Percentiles rank a stretch among this genome's conserved stretches.
Conservation (phyloP, 148 eudicot genomes). For the Arctostaphylos glauca region DNA sequence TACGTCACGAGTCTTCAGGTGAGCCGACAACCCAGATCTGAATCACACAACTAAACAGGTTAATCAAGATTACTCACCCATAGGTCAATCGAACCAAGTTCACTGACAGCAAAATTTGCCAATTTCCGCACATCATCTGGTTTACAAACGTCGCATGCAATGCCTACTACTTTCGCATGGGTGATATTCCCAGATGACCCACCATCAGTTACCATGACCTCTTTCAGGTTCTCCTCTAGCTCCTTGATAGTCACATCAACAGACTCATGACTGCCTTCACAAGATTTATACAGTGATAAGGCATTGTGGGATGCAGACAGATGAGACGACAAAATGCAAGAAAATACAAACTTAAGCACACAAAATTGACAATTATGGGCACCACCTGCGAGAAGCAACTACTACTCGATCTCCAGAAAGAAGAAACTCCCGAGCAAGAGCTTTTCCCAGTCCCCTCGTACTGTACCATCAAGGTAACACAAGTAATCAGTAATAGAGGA, state of each 20-base stretch:
- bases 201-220: slow-evolving; percentile 42
- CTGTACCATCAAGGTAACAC: slow-evolving; percentile 41
- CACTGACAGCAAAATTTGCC: slow-evolving; percentile 65
- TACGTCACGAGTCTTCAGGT: background rate
- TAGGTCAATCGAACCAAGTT: slow-evolving; percentile 85
- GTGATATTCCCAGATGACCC: slow-evolving; percentile 39
- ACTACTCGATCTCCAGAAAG: slow-evolving; percentile 96
- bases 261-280: slow-evolving; percentile 65
- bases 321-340: background rate
- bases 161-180: slow-evolving; percentile 84
- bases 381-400: slow-evolving; percentile 91
- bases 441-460: slow-evolving; percentile 98
- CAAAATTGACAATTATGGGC: slow-evolving; percentile 10
- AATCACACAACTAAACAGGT: background rate
- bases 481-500: slow-evolving; percentile 3
- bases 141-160: slow-evolving; percentile 84
- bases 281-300: slow-evolving; percentile 21
- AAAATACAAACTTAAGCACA: background rate
- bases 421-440: slow-evolving; percentile 94
- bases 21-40: background rate
- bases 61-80: slow-evolving; percentile 61
- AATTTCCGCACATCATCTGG: slow-evolving; percentile 74
- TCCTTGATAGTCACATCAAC: slow-evolving; percentile 81
- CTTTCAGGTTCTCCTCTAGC: slow-evolving; percentile 74
- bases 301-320: slow-evolving; percentile 16